phyloP scores from a whole-genome alignment of 2,329 filamentous ascomycete species.

The Thyridium curvatum region DNA sequence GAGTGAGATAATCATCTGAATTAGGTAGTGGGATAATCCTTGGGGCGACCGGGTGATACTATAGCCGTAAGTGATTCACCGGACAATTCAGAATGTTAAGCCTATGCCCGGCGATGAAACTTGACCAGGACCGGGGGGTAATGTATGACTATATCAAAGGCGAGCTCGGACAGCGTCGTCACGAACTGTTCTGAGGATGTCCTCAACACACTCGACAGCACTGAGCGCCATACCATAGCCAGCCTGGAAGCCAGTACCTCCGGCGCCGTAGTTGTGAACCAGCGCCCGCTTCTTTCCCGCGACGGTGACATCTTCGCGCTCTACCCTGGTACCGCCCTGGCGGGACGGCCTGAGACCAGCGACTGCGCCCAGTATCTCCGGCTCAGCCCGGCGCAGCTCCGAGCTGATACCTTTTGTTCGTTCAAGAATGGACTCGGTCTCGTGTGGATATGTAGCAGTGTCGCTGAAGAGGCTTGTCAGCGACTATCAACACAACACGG shows the following conservation, averaged over 20 bases:
- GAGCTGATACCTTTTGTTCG: slow-evolving; percentile 24
- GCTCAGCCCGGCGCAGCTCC: slow-evolving; percentile 16
- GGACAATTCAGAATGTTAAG: too few species aligned
- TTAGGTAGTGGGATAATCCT: too few species aligned
- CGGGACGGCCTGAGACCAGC: slow-evolving; percentile 27
- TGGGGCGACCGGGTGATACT: too few species aligned
- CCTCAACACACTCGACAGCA: slow-evolving; percentile 20
- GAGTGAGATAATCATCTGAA: too few species aligned
- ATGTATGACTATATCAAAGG: too few species aligned
- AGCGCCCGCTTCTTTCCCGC: slow-evolving; percentile 15
- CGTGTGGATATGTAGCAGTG: slow-evolving; percentile 25
- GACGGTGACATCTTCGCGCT: slow-evolving; percentile 17
- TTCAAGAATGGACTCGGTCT: slow-evolving; percentile 28
- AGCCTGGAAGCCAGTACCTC: slow-evolving; percentile 38
- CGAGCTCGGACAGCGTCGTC: too few species aligned
- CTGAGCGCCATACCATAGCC: slow-evolving; percentile 32
- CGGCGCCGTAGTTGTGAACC: slow-evolving; percentile 38
- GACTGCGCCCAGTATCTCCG: slow-evolving; percentile 23
- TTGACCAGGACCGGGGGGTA: too few species aligned
- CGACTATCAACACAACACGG: too few species aligned
- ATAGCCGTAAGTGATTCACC: too few species aligned
- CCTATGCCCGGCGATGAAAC: too few species aligned
- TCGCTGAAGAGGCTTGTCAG: slow-evolving; percentile 10
- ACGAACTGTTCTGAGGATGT: slow-evolving; percentile 11
- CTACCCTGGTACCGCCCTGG: slow-evolving; percentile 36